Evolutionary conservation across 164 flowering plant genomes (phyloP).

Genomic region (Umbilicus rupestris): DNA sequence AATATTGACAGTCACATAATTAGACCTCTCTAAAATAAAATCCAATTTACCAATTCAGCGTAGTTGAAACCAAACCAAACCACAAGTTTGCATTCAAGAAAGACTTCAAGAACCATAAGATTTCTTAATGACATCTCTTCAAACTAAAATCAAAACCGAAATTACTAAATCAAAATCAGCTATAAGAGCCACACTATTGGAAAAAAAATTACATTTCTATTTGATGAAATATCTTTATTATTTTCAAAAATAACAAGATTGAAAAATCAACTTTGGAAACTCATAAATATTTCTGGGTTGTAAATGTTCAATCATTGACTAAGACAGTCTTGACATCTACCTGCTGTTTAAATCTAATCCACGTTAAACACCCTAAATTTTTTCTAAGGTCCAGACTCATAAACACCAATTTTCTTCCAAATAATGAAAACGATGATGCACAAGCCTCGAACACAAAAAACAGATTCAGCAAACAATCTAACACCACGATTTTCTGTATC

Average conservation of each 20-base stretch:
- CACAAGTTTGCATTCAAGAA: neutral
- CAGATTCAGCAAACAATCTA: neutral
- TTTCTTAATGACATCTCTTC: no score
- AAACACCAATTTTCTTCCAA: neutral
- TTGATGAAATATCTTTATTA: no score
- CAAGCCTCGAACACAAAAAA: neutral
- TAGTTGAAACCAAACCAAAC: neutral
- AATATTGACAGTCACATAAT: neutral
- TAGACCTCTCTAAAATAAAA: neutral
- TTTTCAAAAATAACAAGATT: no score
- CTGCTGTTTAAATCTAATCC: no score
- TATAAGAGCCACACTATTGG: no score
- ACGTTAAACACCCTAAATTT: neutral
- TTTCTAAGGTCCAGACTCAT: neutral
- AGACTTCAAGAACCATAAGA: neutral
- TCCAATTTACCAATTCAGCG: neutral
- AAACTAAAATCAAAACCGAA: no score
- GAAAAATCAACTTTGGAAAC: no score
- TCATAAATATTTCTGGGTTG: no score
- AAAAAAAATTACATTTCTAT: no score
- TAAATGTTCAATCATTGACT: no score
- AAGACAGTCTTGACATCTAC: no score
- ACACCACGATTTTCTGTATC: neutral
- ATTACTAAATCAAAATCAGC: no score
- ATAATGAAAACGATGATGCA: neutral